Evolutionary conservation across 179 eudicot species (phyloP).

Genomic region (Carnegiea gigantea): DNA sequence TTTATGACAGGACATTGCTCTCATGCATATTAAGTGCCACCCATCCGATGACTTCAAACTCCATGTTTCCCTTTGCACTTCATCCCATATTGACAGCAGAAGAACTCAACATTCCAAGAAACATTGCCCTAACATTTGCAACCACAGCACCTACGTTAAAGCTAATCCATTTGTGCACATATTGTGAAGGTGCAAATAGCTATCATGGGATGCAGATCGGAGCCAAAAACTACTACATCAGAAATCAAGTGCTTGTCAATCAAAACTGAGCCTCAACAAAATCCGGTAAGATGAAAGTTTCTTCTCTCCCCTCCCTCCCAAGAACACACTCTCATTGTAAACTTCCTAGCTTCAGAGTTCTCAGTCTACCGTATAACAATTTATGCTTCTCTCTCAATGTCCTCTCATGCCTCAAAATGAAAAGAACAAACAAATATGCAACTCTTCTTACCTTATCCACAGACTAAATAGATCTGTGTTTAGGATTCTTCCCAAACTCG

Average conservation of each 20-base stretch:
- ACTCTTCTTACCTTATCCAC: neutral
- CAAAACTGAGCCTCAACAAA: neutral
- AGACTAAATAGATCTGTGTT: neutral
- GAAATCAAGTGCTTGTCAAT: neutral
- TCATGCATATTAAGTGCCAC: neutral
- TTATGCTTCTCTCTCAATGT: neutral
- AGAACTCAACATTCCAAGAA: neutral
- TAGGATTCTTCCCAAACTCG: neutral
- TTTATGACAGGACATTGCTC: neutral
- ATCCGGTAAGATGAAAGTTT: neutral
- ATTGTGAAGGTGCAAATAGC: neutral
- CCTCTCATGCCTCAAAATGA: neutral
- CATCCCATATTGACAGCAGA: neutral
- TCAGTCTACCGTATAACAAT: neutral
- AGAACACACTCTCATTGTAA: neutral
- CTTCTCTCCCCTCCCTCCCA: neutral
- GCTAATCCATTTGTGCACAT: neutral
- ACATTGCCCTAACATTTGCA: neutral
- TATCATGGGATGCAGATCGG: neutral
- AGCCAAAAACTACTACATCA: neutral
- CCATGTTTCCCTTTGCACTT: neutral
- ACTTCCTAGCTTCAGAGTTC: neutral
- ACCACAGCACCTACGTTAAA: neutral
- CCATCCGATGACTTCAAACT: neutral
- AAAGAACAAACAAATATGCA: neutral